Base-by-base conservation (phyloP, 305 asterid species). In the Fraxinus dipetala region DNA sequence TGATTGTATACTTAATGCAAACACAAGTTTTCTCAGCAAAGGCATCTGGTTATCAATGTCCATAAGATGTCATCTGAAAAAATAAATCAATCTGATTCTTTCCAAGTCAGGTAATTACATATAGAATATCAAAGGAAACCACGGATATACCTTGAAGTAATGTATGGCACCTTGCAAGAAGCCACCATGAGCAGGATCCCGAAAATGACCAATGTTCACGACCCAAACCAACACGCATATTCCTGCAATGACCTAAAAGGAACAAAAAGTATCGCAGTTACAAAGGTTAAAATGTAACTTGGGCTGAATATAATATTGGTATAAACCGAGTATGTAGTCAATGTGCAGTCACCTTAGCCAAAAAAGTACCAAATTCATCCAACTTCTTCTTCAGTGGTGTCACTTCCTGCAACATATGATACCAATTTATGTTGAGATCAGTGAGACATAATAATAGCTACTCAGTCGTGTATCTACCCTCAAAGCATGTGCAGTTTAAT, bases 171-270 rank as follows among this genome's bases (percentile, higher is more conserved):
- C 99, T 82, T 89, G 91, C 67, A 94, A 79, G 91, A 96, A 90
- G 76, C 99, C 98, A 82, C 98, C 99, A 86, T 96, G 99, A 59
- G 94, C 94, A 86, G 98, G 97, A 88, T 96, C 99, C 45, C 97
- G 92, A 81, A 94, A 96, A 87, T 96, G 99, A 75, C 98, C 97
- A 79, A 96, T 96, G 90, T 96, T 94, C 84, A 96, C 99, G 79
- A 94, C 84, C 99, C 99, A 96, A 83, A 96, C 99, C 89, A 94
- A 87, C 84, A 96, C 87, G 75, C 99, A 96, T 84, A 96, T 96
- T 82, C 98, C 99, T 73, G 99, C 98, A 84, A 96, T 94, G 86
- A 96, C 96, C 98, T 93, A 88, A 77, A 90, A 87, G 86, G 87
- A 83, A 83, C 80, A 87, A 82, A 84, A 75, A 80, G 72, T 82